phyloP scores from a whole-genome alignment of 805 yeast genomes.

The Metschnikowia lochheadii region DNA sequence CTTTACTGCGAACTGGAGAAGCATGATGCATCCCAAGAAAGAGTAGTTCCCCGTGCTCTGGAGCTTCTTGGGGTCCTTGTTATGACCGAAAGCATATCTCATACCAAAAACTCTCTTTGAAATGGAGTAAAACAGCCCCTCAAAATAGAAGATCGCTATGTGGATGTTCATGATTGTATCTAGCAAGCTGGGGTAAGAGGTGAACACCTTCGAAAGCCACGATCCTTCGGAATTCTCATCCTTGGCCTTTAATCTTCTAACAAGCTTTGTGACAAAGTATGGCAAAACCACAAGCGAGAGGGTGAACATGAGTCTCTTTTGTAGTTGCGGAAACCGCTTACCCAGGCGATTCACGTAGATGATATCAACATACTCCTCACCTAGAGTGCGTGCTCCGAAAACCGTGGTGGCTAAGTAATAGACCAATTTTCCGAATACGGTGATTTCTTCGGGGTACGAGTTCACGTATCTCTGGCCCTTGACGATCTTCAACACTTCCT shows the following conservation, averaged over 20 bases:
- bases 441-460: slow-evolving; percentile 57
- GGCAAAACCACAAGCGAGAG: slow-evolving; percentile 63
- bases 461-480: slow-evolving; percentile 65
- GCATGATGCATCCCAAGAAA: slow-evolving; percentile 60
- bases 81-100: slow-evolving; percentile 72
- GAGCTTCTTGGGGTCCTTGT: slow-evolving; percentile 39
- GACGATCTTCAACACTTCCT: slow-evolving; percentile 50
- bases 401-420: slow-evolving; percentile 77
- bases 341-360: slow-evolving; percentile 58
- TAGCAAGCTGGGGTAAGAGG: slow-evolving; percentile 43
- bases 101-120: slow-evolving; percentile 76
- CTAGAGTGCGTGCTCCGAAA: slow-evolving; percentile 74
- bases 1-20: slow-evolving; percentile 51
- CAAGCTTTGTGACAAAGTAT: slow-evolving; percentile 37
- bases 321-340: slow-evolving; percentile 40
- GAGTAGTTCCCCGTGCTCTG: slow-evolving; percentile 62
- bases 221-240: slow-evolving; percentile 15
- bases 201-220: slow-evolving; percentile 21
- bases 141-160: slow-evolving; percentile 75
- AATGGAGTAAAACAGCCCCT: slow-evolving; percentile 75
- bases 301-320: slow-evolving; percentile 55
- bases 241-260: slow-evolving; percentile 21
- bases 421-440: slow-evolving; percentile 51
- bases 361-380: slow-evolving; percentile 91
- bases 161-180: slow-evolving; percentile 64